Conservation (phyloP, 2,329 filamentous ascomycete species). For the Colletotrichum endophyticum region DNA sequence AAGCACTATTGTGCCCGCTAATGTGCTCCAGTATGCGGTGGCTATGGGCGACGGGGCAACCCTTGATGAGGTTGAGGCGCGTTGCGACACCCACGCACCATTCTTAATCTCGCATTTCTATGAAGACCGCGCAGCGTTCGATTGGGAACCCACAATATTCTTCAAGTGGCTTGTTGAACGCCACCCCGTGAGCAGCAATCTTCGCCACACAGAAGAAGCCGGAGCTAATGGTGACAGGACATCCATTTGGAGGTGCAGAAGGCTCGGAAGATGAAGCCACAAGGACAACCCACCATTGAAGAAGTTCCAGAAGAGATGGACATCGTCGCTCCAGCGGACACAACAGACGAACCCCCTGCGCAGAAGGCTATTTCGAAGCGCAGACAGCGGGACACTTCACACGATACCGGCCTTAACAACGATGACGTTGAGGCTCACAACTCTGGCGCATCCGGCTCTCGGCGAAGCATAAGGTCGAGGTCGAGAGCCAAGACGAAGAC, state of each 20-base stretch:
- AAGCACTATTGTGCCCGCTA: background rate
- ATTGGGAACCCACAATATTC: conserved; percentile 53
- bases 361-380: conserved; percentile 12
- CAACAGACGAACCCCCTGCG: conserved; percentile 6
- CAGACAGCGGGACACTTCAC: background rate
- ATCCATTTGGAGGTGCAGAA: conserved; percentile 6
- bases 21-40: conserved; percentile 49
- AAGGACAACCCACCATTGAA: background rate
- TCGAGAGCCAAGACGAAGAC: conserved; percentile 16
- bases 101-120: conserved; percentile 59
- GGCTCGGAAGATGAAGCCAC: background rate
- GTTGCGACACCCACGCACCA: conserved; percentile 52
- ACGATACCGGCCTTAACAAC: background rate
- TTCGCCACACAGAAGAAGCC: background rate
- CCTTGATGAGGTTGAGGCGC: conserved; percentile 50
- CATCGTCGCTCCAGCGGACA: background rate
- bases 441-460: background rate
- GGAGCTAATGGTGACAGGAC: background rate
- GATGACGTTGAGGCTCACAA: background rate
- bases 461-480: background rate
- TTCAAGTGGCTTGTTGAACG: conserved; percentile 50
- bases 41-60: conserved; percentile 57
- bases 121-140: conserved; percentile 39
- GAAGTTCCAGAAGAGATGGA: background rate
- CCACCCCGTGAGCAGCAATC: conserved; percentile 40